Conservation (phyloP, 2,329 filamentous ascomycete genomes). For the Fusarium bactridioides region DNA sequence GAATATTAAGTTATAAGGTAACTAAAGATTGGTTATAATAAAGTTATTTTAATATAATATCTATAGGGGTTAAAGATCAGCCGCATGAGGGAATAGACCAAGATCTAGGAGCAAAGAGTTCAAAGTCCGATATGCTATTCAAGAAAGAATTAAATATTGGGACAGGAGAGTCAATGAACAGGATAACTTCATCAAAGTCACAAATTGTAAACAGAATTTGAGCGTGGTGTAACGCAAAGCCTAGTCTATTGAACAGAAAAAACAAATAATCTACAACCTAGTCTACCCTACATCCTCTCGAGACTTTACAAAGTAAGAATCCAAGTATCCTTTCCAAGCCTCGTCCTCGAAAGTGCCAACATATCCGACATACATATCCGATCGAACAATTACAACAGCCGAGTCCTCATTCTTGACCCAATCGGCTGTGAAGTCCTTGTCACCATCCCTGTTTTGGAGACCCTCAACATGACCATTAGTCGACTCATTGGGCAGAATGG, state of each 20-base stretch:
- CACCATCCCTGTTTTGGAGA: neutral
- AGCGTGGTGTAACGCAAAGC: accelerated
- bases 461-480: neutral
- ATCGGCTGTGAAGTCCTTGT: constrained; percentile 1
- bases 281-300: neutral
- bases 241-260: neutral
- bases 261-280: neutral
- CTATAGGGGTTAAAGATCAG: accelerated
- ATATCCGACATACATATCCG: constrained; percentile 35
- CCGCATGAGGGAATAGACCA: accelerated
- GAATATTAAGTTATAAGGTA: no score
- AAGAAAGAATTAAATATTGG: accelerated
- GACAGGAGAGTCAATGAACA: neutral
- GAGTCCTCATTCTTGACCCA: neutral
- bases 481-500: neutral
- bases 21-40: no score
- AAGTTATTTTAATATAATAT: no score
- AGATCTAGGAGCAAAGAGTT: neutral
- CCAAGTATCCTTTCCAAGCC: constrained; percentile 18
- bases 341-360: neutral
- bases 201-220: accelerated
- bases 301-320: neutral
- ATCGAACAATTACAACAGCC: constrained; percentile 14
- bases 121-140: accelerated
- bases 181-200: neutral